These are phyloP conservation scores for Moricandia arvensis DNA, from an alignment of 345 rosid genomes.

Conservation along the genomic window DNA sequence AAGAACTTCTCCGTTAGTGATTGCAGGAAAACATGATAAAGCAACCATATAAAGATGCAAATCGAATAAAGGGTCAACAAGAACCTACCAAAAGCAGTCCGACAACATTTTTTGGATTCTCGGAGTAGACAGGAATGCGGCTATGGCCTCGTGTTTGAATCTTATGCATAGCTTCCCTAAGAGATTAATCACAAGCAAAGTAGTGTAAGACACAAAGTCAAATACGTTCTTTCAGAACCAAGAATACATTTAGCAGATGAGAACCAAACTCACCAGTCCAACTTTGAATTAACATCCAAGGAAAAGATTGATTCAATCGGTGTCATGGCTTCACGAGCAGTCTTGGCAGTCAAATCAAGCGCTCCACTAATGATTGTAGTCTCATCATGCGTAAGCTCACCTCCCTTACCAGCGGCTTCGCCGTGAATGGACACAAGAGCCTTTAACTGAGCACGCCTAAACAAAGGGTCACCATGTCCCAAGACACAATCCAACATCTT, in stretches of 20 bases:
- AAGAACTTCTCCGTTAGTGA: conserved; percentile 3
- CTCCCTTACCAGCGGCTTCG: conserved; percentile 96
- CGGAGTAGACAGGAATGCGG: conserved; percentile 88
- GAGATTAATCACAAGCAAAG: background rate
- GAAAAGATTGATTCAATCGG: conserved; percentile 98
- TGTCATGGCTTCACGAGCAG: conserved; percentile 99
- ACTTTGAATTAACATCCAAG: conserved; percentile 85
- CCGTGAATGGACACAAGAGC: conserved; percentile 93
- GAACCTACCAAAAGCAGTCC: conserved; percentile 85
- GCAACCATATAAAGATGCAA: background rate
- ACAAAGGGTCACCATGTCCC: conserved; percentile 81
- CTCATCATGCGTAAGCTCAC: conserved; percentile 96
- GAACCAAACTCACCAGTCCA: conserved; percentile 68
- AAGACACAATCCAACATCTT: conserved; percentile 82
- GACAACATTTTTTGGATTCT: conserved; percentile 77
- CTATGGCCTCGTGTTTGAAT: conserved; percentile 95
- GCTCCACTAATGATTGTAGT: conserved; percentile 94
- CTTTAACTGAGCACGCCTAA: conserved; percentile 93
- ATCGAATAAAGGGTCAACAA: background rate
- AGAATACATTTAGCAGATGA: background rate
- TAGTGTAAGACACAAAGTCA: background rate
- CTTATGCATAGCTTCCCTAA: conserved; percentile 92
- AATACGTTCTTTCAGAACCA: background rate
- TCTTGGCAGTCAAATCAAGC: conserved; percentile 92
- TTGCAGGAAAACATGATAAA: background rate